phyloP scores from a whole-genome alignment of 768 basidiomycete genomes.

The Mycena kentingensis region DNA sequence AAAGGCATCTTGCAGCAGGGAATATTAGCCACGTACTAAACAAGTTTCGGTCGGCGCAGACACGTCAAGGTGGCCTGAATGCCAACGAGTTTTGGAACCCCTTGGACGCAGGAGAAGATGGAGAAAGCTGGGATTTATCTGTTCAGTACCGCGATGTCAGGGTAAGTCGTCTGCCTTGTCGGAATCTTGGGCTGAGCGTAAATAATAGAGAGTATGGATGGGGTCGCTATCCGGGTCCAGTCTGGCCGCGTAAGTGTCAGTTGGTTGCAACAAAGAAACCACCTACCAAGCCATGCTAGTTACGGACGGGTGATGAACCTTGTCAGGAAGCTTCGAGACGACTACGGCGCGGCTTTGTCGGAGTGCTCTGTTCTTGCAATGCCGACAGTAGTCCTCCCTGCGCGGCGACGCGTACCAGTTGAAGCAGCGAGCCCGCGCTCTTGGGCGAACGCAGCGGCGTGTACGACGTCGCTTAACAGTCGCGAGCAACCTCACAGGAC shows the following conservation, averaged over 20 bases:
- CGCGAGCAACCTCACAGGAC: conserved; percentile 31
- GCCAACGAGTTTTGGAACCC: conserved; percentile 17
- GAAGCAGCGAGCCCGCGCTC: too few species aligned
- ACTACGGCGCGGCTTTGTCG: conserved; percentile 15
- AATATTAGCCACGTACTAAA: conserved; percentile 13
- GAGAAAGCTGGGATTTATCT: conserved; percentile 19
- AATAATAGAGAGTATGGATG: conserved; percentile 13
- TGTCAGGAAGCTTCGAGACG: conserved; percentile 14
- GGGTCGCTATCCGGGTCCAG: too few species aligned
- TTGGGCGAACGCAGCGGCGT: too few species aligned
- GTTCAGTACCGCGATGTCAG: conserved; percentile 17
- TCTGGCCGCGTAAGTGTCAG: not conserved
- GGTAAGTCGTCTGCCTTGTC: conserved; percentile 6
- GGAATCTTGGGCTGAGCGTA: not conserved
- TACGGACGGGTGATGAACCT: conserved; percentile 22
- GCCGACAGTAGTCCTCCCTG: conserved; percentile 24
- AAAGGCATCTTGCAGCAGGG: conserved; percentile 5
- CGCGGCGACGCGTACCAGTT: too few species aligned
- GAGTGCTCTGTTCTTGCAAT: conserved; percentile 17
- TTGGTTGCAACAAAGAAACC: not conserved
- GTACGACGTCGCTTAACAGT: conserved; percentile 12
- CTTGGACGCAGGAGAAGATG: conserved; percentile 16
- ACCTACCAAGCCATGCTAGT: not conserved
- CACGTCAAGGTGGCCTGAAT: conserved; percentile 14
- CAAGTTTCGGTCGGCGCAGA: conserved; percentile 15